phyloP scores from a whole-genome alignment of 73 alveolate genomes.

The Durusdinium trenchii region DNA sequence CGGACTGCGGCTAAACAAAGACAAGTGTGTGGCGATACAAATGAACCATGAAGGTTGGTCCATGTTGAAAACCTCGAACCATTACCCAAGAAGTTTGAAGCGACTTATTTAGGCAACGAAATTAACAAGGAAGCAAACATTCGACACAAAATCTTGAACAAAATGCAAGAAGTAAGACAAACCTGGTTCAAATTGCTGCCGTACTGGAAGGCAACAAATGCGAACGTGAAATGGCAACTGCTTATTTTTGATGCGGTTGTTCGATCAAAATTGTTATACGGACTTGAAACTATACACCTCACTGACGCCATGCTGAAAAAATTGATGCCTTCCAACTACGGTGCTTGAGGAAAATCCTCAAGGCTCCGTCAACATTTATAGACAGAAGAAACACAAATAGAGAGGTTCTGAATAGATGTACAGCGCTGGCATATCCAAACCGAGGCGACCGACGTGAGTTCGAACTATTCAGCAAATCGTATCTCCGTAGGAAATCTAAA shows the following conservation, averaged over 20 bases:
- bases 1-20: neutral
- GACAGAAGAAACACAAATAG: slow-evolving; percentile 15
- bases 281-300: slow-evolving; percentile 23
- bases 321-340: slow-evolving; percentile 51
- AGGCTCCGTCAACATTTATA: neutral
- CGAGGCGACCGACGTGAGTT: no score
- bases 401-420: no score
- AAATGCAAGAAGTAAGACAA: no score
- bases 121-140: neutral
- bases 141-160: slow-evolving; percentile 6
- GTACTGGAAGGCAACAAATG: slow-evolving; percentile 22
- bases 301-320: neutral
- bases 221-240: neutral
- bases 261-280: no score
- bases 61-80: neutral
- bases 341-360: neutral
- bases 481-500: no score
- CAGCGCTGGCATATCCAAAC: no score
- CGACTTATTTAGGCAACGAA: neutral
- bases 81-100: neutral
- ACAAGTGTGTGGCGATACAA: neutral
- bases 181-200: slow-evolving; percentile 16
- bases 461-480: no score
- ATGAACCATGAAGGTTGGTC: neutral
- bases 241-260: neutral